These are phyloP conservation scores for Quercus phellos DNA, from an alignment of 331 rosid species.

Conservation along the genomic window DNA sequence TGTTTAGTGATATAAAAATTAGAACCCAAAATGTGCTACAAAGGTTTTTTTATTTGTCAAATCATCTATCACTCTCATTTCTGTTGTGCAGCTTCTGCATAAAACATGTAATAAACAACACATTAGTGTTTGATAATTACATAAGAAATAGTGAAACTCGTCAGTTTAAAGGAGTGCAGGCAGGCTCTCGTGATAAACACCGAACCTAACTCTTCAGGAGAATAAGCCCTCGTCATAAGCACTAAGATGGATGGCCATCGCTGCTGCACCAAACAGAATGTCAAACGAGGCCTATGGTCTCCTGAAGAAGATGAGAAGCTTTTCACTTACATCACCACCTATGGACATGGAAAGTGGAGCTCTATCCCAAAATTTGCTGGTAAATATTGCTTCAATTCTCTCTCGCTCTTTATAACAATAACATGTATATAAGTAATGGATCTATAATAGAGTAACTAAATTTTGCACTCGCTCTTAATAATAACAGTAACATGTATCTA, in stretches of 20 bases:
- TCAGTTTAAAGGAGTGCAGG: background rate
- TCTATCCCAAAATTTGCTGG: constrained; percentile 40
- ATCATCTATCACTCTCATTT: background rate
- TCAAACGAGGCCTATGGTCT: constrained; percentile 52
- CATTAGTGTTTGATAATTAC: background rate
- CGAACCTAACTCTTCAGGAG: constrained; percentile 12
- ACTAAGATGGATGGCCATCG: constrained; percentile 27
- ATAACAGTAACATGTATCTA: too few relatives aligned
- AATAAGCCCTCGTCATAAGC: background rate
- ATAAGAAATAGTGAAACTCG: constrained; percentile 11
- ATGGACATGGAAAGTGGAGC: constrained; percentile 43
- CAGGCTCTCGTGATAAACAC: constrained; percentile 20
- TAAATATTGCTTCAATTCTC: background rate
- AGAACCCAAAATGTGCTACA: too few relatives aligned
- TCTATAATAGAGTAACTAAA: too few relatives aligned
- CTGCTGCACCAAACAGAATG: constrained; percentile 42
- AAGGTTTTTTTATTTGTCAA: too few relatives aligned
- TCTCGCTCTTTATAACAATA: background rate
- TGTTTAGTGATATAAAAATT: too few relatives aligned
- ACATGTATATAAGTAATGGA: too few relatives aligned
- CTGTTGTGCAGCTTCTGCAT: background rate
- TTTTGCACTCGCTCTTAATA: too few relatives aligned
- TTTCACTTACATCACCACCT: constrained; percentile 16
- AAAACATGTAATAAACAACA: background rate
- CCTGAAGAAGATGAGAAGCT: constrained; percentile 56